Conservation (phyloP, 2,329 filamentous ascomycete species). For the Ceratocystis papillata region DNA sequence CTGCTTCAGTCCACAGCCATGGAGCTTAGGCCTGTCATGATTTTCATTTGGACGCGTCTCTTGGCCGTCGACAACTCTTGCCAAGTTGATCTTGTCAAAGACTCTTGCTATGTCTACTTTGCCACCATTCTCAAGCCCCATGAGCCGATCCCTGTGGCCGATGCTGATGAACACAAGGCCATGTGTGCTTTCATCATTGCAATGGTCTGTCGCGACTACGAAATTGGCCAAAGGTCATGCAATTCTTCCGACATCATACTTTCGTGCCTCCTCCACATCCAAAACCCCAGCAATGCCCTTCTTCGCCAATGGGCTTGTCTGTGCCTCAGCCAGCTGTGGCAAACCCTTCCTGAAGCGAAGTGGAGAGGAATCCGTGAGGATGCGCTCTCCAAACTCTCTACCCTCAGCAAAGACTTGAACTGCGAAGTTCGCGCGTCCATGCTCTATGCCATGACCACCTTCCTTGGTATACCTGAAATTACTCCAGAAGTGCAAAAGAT, state of each 20-base stretch:
- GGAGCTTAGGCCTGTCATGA: slow-evolving; percentile 96
- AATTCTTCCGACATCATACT: slow-evolving; percentile 83
- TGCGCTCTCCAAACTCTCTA: slow-evolving; percentile 70
- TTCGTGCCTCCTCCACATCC: slow-evolving; percentile 72
- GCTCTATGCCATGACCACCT: slow-evolving; percentile 85
- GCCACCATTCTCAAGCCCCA: slow-evolving; percentile 80
- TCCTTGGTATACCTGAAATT: slow-evolving; percentile 84
- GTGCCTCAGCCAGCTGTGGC: slow-evolving; percentile 90
- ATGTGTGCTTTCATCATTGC: slow-evolving; percentile 98
- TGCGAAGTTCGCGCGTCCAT: slow-evolving; percentile 90
- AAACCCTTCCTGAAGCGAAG: slow-evolving; percentile 81
- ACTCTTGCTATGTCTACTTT: slow-evolving; percentile 96
- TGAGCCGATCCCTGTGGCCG: slow-evolving; percentile 72
- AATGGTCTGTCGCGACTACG: slow-evolving; percentile 93
- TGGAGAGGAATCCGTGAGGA: slow-evolving; percentile 88
- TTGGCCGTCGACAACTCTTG: slow-evolving; percentile 90
- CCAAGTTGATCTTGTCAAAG: slow-evolving; percentile 87
- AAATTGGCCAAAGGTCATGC: slow-evolving; percentile 82
- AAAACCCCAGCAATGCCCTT: slow-evolving; percentile 76
- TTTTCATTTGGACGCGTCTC: slow-evolving; percentile 96
- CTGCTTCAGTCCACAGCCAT: slow-evolving; percentile 87
- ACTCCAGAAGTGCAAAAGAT: slow-evolving; percentile 84
- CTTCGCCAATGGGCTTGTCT: slow-evolving; percentile 92
- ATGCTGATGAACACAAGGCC: slow-evolving; percentile 87
- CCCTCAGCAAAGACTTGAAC: slow-evolving; percentile 71